Percentiles rank a stretch among this genome's conserved stretches.
These are phyloP conservation scores for Aspergillus thermomutatus DNA, from an alignment of 2,329 filamentous ascomycete genomes.

Conservation along the genomic window DNA sequence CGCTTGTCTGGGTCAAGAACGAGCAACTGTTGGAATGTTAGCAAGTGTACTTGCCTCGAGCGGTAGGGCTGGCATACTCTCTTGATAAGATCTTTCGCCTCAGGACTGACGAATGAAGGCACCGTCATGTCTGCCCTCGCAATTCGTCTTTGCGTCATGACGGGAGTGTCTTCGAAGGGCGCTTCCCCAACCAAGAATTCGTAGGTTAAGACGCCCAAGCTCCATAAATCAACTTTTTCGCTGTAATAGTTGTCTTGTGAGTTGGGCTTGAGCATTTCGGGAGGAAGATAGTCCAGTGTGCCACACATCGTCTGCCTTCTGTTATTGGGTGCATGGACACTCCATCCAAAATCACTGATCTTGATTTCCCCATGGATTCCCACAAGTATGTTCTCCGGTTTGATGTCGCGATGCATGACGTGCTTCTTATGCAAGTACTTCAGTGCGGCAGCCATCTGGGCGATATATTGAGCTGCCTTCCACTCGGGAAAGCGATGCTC, in stretches of 20 bases:
- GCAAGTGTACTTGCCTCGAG: constrained; percentile 1
- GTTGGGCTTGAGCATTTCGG: constrained; percentile 90
- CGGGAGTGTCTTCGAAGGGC: constrained; percentile 90
- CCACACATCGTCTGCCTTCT: constrained; percentile 93
- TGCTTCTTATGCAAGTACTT: constrained; percentile 94
- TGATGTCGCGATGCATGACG: constrained; percentile 96
- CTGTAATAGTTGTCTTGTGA: constrained; percentile 82
- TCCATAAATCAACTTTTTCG: constrained; percentile 97
- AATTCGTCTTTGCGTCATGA: constrained; percentile 92
- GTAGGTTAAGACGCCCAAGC: constrained; percentile 88
- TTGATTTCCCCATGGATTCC: constrained; percentile 98
- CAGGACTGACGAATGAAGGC: constrained; percentile 82
- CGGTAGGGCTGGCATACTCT: constrained; percentile 52
- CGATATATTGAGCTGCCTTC: constrained; percentile 82
- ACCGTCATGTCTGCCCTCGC: constrained; percentile 86
- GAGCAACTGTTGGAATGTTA: constrained; percentile 59
- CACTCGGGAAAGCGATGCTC: constrained; percentile 79
- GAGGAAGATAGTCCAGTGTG: constrained; percentile 93
- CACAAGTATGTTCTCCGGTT: constrained; percentile 94
- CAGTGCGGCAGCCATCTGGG: constrained; percentile 85
- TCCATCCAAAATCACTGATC: constrained; percentile 98
- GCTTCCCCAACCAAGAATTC: constrained; percentile 96
- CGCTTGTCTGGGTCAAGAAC: constrained; percentile 92
- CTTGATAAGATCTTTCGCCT: constrained; percentile 90
- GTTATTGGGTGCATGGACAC: constrained; percentile 94